Conservation (phyloP, 176 grass and related monocot genomes). For the Musa schizocarpa region DNA sequence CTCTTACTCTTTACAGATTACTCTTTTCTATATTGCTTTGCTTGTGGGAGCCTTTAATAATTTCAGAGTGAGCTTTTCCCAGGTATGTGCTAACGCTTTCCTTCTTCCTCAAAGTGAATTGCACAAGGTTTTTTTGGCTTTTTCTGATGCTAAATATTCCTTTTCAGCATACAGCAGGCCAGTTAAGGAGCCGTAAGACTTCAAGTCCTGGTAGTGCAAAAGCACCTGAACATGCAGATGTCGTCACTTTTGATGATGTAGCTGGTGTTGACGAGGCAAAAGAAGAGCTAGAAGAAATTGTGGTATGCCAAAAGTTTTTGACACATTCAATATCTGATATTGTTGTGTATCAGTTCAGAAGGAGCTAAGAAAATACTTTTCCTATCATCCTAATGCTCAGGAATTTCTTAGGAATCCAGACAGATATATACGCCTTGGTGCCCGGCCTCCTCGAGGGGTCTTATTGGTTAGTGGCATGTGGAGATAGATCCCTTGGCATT, state of each 20-base stretch:
- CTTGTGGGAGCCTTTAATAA: constrained; percentile 81
- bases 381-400: constrained; percentile 33
- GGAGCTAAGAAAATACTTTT: constrained; percentile 16
- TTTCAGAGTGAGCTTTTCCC: constrained; percentile 75
- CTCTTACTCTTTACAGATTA: constrained; percentile 39
- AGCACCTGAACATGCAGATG: constrained; percentile 65
- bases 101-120: not conserved
- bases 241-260: constrained; percentile 92
- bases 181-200: constrained; percentile 74
- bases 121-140: not conserved
- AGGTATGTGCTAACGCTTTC: constrained; percentile 33
- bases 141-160: constrained; percentile 22
- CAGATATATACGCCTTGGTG: constrained; percentile 84
- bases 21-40: constrained; percentile 90
- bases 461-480: constrained; percentile 67
- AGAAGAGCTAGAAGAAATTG: constrained; percentile 99
- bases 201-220: constrained; percentile 52
- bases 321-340: not conserved
- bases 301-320: constrained; percentile 38
- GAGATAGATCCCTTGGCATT: not conserved
- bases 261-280: constrained; percentile 99
- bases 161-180: constrained; percentile 73
- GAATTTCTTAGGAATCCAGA: constrained; percentile 96
- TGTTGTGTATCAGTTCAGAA: not conserved
- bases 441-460: constrained; percentile 97